Base-by-base conservation (phyloP, 192 early-diverging fungal species). In the Backusella liffmaniae region DNA sequence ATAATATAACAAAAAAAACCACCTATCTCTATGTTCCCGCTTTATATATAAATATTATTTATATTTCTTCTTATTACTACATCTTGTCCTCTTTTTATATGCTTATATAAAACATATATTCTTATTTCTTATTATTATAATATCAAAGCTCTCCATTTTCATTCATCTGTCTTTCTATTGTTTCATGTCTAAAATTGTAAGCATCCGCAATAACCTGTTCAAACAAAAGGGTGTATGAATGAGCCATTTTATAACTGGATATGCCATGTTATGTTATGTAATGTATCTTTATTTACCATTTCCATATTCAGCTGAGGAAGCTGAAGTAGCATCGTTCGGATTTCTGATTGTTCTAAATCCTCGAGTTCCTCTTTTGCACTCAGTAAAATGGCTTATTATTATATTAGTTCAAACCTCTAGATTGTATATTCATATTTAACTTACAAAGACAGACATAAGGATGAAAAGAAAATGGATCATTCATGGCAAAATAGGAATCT, bases 331-430 rank as follows among this genome's bases (percentile, higher is more conserved):
- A 94, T 86, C 5, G 92, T 90, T 65, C 92, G 87, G 68, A 97
- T 97, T 76, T 97, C 94, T 1, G 93, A 94, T 81, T 94, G 92
- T 76, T 97, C 96, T 65, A 96, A 76, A 35, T 96, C 94, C 75
- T 97, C 96, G 18, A 97, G 85, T 41, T 86, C 87, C 59, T 95
- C 95, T 73, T 92, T 93, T 21, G 87, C 73, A 21, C 87, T 84
- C 36, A 79, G 85, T 65, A 97, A 83, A 36, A 97, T 89, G 15
- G 96, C 94, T 82, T 75, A 15, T 13, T n/a, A 7, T 59, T 6
- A 4, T 62, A 10, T 26, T 62, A 30, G 12, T 32, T 42, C 7
- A 29, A 41, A 44, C 21, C 21, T 3, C 26, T 5, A 13, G 26
- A 8, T 53, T 4, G 13, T 44, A 44, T 41, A 9, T 3, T 73